Evolutionary conservation across 495 filamentous ascomycete species (phyloP).

Genomic region (Lasiosphaeria miniovina): DNA sequence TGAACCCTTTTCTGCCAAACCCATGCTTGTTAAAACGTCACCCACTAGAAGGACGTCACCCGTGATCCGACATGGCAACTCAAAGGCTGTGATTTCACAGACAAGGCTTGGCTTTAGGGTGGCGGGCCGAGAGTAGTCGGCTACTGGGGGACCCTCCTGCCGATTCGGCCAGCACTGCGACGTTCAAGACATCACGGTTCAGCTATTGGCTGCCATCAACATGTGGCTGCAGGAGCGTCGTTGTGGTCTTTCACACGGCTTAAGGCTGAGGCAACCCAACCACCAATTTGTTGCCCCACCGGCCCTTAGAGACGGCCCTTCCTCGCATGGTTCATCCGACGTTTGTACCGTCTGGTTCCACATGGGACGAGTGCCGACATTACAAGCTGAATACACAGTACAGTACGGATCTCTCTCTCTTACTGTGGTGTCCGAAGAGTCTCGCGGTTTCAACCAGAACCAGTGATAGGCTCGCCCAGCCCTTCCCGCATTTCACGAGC

Average conservation of each 20-base stretch:
- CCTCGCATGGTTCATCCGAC: neutral
- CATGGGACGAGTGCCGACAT: too few relatives aligned
- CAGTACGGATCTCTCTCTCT: too few relatives aligned
- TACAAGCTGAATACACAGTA: too few relatives aligned
- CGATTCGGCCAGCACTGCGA: slow-evolving; percentile 13
- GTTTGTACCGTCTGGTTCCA: neutral
- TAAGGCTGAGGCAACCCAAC: slow-evolving; percentile 10
- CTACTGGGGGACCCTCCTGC: slow-evolving; percentile 1
- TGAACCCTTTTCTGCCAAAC: too few relatives aligned
- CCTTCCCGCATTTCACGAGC: too few relatives aligned
- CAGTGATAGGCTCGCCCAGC: too few relatives aligned
- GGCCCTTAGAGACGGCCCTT: neutral
- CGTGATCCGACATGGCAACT: too few relatives aligned
- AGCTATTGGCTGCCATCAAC: slow-evolving; percentile 14
- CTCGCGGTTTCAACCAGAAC: too few relatives aligned
- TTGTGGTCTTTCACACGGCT: neutral
- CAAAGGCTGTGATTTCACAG: neutral
- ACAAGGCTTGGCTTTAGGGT: neutral
- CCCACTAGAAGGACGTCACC: too few relatives aligned
- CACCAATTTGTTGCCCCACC: neutral
- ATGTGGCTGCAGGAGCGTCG: slow-evolving; percentile 1
- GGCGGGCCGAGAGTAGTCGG: neutral
- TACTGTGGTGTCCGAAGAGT: too few relatives aligned
- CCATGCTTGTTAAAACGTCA: too few relatives aligned
- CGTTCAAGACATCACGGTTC: slow-evolving; percentile 14